These are phyloP conservation scores for Erysimum pusillum DNA, from an alignment of 441 rosid species.

Conservation along the genomic window DNA sequence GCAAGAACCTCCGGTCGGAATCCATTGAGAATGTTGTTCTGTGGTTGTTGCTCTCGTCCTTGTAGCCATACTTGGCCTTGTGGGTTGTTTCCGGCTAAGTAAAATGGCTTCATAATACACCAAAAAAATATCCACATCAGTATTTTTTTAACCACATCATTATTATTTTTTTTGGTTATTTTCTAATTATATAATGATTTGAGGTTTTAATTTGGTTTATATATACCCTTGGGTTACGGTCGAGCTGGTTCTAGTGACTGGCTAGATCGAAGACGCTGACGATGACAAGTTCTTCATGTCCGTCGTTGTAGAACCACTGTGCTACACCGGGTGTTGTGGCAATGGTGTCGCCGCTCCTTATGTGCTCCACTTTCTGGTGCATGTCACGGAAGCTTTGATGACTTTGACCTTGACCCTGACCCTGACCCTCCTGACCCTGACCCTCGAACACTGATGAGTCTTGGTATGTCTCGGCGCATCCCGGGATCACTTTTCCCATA, in stretches of 20 bases:
- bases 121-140: background rate
- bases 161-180: background rate
- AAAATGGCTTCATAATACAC: conserved; percentile 53
- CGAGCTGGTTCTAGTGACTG: conserved; percentile 72
- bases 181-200: background rate
- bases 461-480: conserved; percentile 83
- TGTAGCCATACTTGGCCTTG: conserved; percentile 45
- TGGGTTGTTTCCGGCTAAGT: conserved; percentile 65
- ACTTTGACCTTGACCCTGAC: background rate
- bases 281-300: conserved; percentile 54
- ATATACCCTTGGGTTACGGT: conserved; percentile 64
- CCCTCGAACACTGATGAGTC: conserved; percentile 48
- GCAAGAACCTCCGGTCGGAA: conserved; percentile 45
- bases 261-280: conserved; percentile 55
- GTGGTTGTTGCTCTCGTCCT: conserved; percentile 37
- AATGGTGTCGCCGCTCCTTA: conserved; percentile 66
- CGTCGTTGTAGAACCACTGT: conserved; percentile 76
- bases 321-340: conserved; percentile 65
- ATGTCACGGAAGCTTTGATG: conserved; percentile 43
- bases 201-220: background rate
- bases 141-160: no score
- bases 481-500: conserved; percentile 57
- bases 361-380: conserved; percentile 64
- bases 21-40: conserved; percentile 51
- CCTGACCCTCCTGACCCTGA: conserved; percentile 11